Evolutionary conservation across 2,329 filamentous ascomycete species (phyloP), one percentile per base, ranked within the genome.

Genomic region (Diaporthe helianthi): DNA sequence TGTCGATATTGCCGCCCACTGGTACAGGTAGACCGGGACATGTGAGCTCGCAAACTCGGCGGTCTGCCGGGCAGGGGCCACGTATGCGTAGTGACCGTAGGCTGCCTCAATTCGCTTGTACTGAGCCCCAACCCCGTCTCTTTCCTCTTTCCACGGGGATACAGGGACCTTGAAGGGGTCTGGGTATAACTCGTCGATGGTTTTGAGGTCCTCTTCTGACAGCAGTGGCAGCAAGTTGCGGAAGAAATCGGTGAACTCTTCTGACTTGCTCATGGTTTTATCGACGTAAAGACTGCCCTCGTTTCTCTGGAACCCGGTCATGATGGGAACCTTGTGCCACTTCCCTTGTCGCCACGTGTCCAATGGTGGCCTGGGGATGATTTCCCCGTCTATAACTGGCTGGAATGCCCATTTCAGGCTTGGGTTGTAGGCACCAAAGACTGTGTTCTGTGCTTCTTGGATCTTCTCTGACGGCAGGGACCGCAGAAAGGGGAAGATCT

Each of bases 11-110:
- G 85, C 74, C 0, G 86, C 86, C 86, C 86, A 87, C 74, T 85
- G 83, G 71, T 87, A 87, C 4, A 86, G 74, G 55, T 83, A 87
- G 0, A 86, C 80, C 0, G 84, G 80, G 0, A 76, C 74, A 0
- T 76, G 72, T 17, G 17, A 24, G 63, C 68, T 53, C 76, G 29
- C 84, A 38, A 79, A 80, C 38, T 80, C 74, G 0, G 82, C 84
- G 0, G 84, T 86, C 72, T 87, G 85, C 0, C 83, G 79, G 0
- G 85, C 84, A 0, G 86, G 85, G 0, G 82, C 81, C 0, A 85
- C 81, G 64, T 87, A 87, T 0, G 85, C 85, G 64, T 86, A 88
- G 69, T 87, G 83, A 0, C 81, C 85, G 53, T 87, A 88, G 0
- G 85, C 84, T 2, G 83, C 83, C 71, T 87, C 85, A 3, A 86